phyloP scores from a whole-genome alignment of 2,329 filamentous ascomycete species.

The Xylariomycetidae sp. region DNA sequence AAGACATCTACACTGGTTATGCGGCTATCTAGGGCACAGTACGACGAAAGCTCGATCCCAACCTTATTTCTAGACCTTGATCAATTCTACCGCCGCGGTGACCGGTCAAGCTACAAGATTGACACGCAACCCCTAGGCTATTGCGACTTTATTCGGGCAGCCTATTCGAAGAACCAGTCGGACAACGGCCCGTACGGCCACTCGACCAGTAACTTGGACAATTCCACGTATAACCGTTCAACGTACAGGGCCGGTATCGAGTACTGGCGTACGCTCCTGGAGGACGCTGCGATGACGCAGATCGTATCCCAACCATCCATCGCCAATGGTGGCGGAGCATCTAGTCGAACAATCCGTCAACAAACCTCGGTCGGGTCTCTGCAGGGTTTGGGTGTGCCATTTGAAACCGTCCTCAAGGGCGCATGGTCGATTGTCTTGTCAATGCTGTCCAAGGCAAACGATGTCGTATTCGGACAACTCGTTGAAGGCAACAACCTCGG shows the following conservation, averaged over 20 bases:
- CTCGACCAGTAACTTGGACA: too few relatives aligned
- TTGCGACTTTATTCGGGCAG: constrained; percentile 40
- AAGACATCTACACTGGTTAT: constrained; percentile 42
- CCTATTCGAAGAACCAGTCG: constrained; percentile 31
- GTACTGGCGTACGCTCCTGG: constrained; percentile 41
- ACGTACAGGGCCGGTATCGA: constrained; percentile 35
- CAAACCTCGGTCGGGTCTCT: constrained; percentile 35
- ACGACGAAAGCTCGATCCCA: constrained; percentile 40
- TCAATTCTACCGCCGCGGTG: constrained; percentile 36
- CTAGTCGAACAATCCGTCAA: constrained; percentile 34
- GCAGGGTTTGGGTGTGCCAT: constrained; percentile 37
- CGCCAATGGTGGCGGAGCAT: constrained; percentile 30
- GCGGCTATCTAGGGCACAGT: constrained; percentile 43
- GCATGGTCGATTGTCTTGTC: constrained; percentile 53
- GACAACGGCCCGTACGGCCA: too few relatives aligned
- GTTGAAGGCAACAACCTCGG: constrained; percentile 41
- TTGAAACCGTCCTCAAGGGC: constrained; percentile 49
- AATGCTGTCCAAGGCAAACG: constrained; percentile 39
- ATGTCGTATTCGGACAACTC: constrained; percentile 52
- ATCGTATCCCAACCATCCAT: constrained; percentile 37
- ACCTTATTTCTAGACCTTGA: constrained; percentile 43
- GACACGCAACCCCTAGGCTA: constrained; percentile 40
- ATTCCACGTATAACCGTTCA: too few relatives aligned
- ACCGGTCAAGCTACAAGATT: constrained; percentile 29
- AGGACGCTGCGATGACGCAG: constrained; percentile 41